Base-by-base conservation (phyloP, 2,329 filamentous ascomycete genomes). In the Pseudocercospora cruenta region DNA sequence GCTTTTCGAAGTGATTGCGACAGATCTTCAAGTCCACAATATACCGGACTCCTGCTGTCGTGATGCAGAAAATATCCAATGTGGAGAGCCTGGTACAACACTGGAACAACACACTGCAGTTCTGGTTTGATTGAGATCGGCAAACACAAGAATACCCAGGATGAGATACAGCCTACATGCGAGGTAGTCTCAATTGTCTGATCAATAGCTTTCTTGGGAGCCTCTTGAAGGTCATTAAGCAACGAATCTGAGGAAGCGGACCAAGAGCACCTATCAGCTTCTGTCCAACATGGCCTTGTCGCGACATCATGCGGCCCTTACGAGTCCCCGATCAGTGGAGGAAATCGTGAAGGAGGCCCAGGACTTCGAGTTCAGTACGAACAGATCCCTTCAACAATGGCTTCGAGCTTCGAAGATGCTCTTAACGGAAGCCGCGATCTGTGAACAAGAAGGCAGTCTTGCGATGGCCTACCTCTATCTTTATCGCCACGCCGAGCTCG, bases 391-490 rank as follows among this genome's bases (percentile, higher is more conserved):
- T 64, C 90, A 72, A 47, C 63, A 36, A 67, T 77, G 74, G 75
- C 70, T 77, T 10, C 72, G 73, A 19, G 67, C 75, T 3, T 73
- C 71, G 14, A 70, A 71, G 47, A 71, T 77, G 70, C 68, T 77
- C 16, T 68, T 74, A 24, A 78, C 62, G 12, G 75, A 97, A 92
- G 94, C 93, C 21, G 85, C 88, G 60, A 92, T 94, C 72, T 97
- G 97, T 76, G 86, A 95, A 74, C 86, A 87, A 49, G 94, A 98
- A 79, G 90, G 90, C 74, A 94, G 97, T 79, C 88, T 93, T 70
- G 88, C 93, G 73, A 91, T 95, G 75, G 92, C 94, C 4, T 99
- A 96, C 78, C 86, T 97, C 62, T 88, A 98, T 66, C 87, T 96
- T n/a, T 92, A 95, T 77, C 89, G 95, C 72, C 93, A 96, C 80